phyloP scores from a whole-genome alignment of 1,284 basidiomycete species.

The Malassezia brasiliensis region DNA sequence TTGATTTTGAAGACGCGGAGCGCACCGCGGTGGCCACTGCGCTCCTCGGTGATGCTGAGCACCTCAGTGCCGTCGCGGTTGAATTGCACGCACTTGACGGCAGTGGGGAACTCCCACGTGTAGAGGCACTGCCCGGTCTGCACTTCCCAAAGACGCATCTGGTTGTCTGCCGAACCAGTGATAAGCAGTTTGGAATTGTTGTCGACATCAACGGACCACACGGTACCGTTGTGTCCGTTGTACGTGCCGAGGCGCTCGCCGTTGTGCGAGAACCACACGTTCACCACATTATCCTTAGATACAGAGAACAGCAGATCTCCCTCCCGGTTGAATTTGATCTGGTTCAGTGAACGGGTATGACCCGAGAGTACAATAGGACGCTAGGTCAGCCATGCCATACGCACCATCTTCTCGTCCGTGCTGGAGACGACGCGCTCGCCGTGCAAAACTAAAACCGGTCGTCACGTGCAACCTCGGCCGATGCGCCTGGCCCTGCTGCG shows the following conservation, averaged over 20 bases:
- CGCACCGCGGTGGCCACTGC: slow-evolving; percentile 63
- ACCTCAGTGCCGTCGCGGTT: slow-evolving; percentile 58
- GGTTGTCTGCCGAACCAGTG: slow-evolving; percentile 78
- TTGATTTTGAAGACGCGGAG: slow-evolving; percentile 75
- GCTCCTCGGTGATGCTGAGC: slow-evolving; percentile 90
- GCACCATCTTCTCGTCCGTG: slow-evolving; percentile 15
- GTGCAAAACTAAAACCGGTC: slow-evolving; percentile 17
- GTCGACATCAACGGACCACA: slow-evolving; percentile 95
- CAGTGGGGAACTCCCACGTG: slow-evolving; percentile 90
- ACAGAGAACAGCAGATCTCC: slow-evolving; percentile 92
- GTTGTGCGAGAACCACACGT: slow-evolving; percentile 97
- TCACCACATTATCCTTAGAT: slow-evolving; percentile 90
- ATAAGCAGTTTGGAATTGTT: slow-evolving; percentile 75
- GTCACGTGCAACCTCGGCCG: slow-evolving; percentile 18
- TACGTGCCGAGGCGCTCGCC: slow-evolving; percentile 95
- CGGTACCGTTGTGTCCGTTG: slow-evolving; percentile 86
- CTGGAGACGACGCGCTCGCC: background rate
- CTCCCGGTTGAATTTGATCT: slow-evolving; percentile 68
- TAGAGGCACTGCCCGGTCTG: slow-evolving; percentile 70
- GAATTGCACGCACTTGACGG: slow-evolving; percentile 86
- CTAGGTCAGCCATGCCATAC: slow-evolving; percentile 17
- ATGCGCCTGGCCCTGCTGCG: background rate
- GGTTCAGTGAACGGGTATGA: slow-evolving; percentile 92
- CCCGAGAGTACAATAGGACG: slow-evolving; percentile 55
- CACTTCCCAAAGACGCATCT: slow-evolving; percentile 82